A percentile compares a stretch with the other conserved stretches of the same genome.
phyloP scores from a whole-genome alignment of 2,329 filamentous ascomycete species.

The Neonectria faginata region DNA sequence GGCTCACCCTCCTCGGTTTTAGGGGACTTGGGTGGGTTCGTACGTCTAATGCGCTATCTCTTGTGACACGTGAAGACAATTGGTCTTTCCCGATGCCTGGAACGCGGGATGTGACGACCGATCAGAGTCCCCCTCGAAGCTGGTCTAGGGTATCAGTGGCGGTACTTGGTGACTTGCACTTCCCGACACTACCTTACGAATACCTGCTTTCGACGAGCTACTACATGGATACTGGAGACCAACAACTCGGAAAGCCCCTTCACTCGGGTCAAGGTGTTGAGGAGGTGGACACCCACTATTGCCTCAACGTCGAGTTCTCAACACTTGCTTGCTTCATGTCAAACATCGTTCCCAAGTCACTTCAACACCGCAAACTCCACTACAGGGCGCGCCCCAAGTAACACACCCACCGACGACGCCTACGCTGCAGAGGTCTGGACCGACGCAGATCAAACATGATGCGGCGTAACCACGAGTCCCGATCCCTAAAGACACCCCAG shows the following conservation, averaged over 20 bases:
- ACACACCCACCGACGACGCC: not conserved
- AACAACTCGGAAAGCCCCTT: not conserved
- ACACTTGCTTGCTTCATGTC: slow-evolving; percentile 1
- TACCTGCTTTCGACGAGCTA: not conserved
- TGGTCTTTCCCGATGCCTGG: too few relatives aligned
- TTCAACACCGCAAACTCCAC: not conserved
- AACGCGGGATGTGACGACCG: too few relatives aligned
- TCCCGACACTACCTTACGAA: not conserved
- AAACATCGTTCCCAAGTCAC: not conserved
- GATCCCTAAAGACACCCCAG: slow-evolving; percentile 6
- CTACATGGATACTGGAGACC: not conserved
- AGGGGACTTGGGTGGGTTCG: not conserved
- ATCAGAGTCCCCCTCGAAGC: not conserved
- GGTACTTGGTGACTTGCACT: too few relatives aligned
- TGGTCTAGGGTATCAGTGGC: not conserved
- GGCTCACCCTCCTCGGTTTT: not conserved
- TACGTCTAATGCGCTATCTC: not conserved
- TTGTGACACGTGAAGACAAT: too few relatives aligned
- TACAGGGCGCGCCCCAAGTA: too few relatives aligned
- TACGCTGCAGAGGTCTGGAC: not conserved
- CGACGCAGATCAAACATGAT: slow-evolving; percentile 1
- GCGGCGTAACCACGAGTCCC: slow-evolving; percentile 4
- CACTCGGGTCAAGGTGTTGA: not conserved
- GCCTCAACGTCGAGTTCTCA: not conserved
- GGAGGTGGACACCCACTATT: not conserved